Evolutionary conservation across 768 basidiomycete genomes (phyloP).

Genomic region (Pleurotus sapidus): DNA sequence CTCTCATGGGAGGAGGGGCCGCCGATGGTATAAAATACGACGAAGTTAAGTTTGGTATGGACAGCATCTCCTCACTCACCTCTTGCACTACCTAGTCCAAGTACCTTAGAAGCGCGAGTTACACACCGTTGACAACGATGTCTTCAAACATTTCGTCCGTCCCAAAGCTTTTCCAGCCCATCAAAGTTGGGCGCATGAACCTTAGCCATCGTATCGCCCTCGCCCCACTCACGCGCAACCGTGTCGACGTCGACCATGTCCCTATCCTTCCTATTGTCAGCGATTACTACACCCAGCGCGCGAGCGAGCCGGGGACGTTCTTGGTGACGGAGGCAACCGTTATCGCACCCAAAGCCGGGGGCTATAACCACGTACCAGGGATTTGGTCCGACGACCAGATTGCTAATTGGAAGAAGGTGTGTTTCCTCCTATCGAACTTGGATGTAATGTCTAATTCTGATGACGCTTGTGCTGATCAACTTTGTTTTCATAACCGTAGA

Average conservation of each 20-base stretch:
- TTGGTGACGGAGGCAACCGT: constrained; percentile 34
- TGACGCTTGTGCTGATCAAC: neutral
- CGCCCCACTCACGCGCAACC: constrained; percentile 41
- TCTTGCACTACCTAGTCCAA: too few relatives aligned
- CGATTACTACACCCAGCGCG: constrained; percentile 17
- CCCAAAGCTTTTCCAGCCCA: constrained; percentile 32
- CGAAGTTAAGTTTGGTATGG: too few relatives aligned
- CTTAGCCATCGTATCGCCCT: constrained; percentile 41
- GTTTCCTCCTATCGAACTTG: neutral
- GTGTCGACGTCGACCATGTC: constrained; percentile 27
- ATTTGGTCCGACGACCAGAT: constrained; percentile 38
- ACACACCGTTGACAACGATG: too few relatives aligned
- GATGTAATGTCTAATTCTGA: too few relatives aligned
- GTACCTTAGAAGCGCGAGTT: too few relatives aligned
- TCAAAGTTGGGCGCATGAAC: constrained; percentile 25
- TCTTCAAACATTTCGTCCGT: neutral
- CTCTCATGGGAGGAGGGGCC: too few relatives aligned
- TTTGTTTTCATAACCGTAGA: neutral
- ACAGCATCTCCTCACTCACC: too few relatives aligned
- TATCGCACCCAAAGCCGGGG: constrained; percentile 23
- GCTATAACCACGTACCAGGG: constrained; percentile 28
- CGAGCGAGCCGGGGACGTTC: constrained; percentile 20
- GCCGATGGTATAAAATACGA: too few relatives aligned
- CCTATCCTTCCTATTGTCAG: constrained; percentile 19
- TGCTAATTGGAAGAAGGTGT: constrained; percentile 36